A percentile compares a stretch with the other conserved stretches of the same genome.
These are phyloP conservation scores for Daldinia bambusicola DNA, from an alignment of 495 filamentous ascomycete genomes.

Conservation along the genomic window DNA sequence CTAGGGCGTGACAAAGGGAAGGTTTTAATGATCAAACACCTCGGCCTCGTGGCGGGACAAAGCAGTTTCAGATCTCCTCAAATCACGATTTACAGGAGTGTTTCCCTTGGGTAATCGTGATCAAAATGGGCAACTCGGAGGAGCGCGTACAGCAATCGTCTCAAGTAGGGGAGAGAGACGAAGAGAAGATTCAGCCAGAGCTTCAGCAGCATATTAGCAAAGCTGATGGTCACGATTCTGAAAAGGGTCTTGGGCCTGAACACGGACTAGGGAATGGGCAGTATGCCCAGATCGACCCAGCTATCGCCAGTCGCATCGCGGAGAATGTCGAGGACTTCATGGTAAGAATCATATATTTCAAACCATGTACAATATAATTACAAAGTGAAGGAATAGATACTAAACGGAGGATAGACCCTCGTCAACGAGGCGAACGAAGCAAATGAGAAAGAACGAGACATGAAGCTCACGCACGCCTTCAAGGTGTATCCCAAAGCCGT, in stretches of 20 bases:
- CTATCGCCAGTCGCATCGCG: constrained; percentile 46
- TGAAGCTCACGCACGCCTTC: constrained; percentile 54
- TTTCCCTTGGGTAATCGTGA: neutral
- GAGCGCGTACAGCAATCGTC: constrained; percentile 8
- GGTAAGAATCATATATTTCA: constrained; percentile 28
- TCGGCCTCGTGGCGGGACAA: constrained; percentile 14
- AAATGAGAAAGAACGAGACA: constrained; percentile 48
- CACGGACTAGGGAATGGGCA: neutral
- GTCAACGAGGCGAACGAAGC: constrained; percentile 50
- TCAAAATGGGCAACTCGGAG: constrained; percentile 19
- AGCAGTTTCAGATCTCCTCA: neutral
- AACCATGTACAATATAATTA: neutral
- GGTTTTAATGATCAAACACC: neutral
- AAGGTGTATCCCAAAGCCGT: constrained; percentile 57
- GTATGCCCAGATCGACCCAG: constrained; percentile 44
- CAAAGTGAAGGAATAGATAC: neutral
- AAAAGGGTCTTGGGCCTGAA: constrained; percentile 31
- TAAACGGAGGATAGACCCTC: constrained; percentile 40
- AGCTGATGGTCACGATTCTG: constrained; percentile 30
- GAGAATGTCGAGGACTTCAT: constrained; percentile 50
- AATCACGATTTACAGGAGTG: neutral
- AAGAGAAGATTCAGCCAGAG: constrained; percentile 29
- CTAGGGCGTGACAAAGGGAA: constrained; percentile 29
- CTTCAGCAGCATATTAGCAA: constrained; percentile 20
- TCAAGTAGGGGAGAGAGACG: constrained; percentile 8